phyloP scores from a whole-genome alignment of 163 green algal species.

The Volvox carteri region DNA sequence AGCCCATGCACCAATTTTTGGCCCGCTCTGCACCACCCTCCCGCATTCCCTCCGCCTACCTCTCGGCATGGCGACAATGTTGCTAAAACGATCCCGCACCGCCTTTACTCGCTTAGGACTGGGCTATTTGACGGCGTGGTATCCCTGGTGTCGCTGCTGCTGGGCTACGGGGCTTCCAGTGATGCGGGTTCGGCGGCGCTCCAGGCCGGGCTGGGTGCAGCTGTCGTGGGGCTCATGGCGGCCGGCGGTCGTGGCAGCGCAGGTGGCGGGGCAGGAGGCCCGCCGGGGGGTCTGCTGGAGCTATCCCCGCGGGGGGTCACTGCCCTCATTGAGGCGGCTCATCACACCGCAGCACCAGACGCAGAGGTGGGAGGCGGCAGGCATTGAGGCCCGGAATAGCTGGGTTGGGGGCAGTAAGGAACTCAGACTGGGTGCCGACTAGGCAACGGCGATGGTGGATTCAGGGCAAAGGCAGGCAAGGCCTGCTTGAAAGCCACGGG shows the following conservation, averaged over 20 bases:
- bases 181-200: slow-evolving; percentile 34
- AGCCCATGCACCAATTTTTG: no score
- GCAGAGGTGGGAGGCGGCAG: slow-evolving; percentile 29
- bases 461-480: no score
- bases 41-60: no score
- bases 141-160: slow-evolving; percentile 66
- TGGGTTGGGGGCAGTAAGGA: not conserved
- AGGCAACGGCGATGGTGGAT: no score
- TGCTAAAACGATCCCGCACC: no score
- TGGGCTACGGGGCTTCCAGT: slow-evolving; percentile 63
- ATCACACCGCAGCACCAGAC: slow-evolving; percentile 55
- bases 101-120: slow-evolving; percentile 41
- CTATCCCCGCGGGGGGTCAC: slow-evolving; percentile 74
- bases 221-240: slow-evolving; percentile 21
- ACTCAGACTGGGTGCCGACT: no score
- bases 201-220: slow-evolving; percentile 49
- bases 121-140: slow-evolving; percentile 82
- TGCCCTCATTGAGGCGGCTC: slow-evolving; percentile 61
- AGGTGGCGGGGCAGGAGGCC: slow-evolving; percentile 10
- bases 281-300: slow-evolving; percentile 65
- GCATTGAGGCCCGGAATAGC: not conserved
- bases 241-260: slow-evolving; percentile 18
- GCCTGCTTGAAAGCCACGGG: no score
- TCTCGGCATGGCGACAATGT: no score
- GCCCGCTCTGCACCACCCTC: no score